Conservation (phyloP, 2,329 filamentous ascomycete species). For the Ciborinia camelliae region DNA sequence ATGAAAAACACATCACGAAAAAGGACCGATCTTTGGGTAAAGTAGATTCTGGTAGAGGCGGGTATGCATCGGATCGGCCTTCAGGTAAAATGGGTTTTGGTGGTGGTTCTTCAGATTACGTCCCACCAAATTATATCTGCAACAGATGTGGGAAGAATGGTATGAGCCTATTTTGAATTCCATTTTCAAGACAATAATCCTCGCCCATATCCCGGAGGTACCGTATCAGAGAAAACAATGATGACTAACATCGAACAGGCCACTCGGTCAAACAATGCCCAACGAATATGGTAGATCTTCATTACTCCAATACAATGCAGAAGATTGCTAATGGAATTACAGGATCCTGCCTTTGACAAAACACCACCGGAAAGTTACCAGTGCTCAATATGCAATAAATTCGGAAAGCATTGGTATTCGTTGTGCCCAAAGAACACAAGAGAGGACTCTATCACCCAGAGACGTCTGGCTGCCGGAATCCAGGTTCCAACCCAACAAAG, state of each 20-base stretch:
- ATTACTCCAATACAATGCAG: neutral
- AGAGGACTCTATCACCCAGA: slow-evolving; percentile 38
- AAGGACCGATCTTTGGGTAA: neutral
- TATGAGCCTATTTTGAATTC: slow-evolving; percentile 17
- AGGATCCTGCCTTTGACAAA: slow-evolving; percentile 40
- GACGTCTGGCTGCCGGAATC: slow-evolving; percentile 29
- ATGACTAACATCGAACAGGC: slow-evolving; percentile 34
- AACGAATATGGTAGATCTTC: slow-evolving; percentile 38
- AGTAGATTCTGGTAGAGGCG: neutral
- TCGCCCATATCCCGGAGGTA: neutral
- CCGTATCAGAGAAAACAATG: neutral
- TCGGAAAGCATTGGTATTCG: slow-evolving; percentile 39
- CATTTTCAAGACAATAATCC: neutral
- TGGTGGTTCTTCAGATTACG: neutral
- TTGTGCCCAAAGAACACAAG: slow-evolving; percentile 41
- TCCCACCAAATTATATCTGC: slow-evolving; percentile 29
- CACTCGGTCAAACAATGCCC: slow-evolving; percentile 43
- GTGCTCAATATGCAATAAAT: slow-evolving; percentile 39
- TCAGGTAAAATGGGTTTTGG: neutral
- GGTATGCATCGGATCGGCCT: neutral
- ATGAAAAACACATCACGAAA: neutral
- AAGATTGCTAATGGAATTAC: neutral
- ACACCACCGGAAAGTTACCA: slow-evolving; percentile 36
- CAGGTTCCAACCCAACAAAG: neutral
- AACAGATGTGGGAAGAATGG: slow-evolving; percentile 31